Evolutionary conservation across 2,329 filamentous ascomycete species (phyloP), one percentile per base, ranked within the genome.

Genomic region (Nemania abortiva): DNA sequence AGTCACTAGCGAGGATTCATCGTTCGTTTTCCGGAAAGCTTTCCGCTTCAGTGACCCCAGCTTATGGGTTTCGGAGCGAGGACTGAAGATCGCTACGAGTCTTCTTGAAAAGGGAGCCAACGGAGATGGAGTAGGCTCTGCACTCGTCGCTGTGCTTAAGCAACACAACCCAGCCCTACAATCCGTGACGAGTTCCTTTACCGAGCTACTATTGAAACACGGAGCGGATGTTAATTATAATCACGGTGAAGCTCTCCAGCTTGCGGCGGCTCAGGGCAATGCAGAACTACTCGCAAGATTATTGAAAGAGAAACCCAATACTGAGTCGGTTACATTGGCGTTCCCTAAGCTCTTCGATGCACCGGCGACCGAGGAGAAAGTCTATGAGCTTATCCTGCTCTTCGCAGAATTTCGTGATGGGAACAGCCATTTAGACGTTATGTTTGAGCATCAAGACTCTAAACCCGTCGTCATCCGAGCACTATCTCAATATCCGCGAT

Each of bases 321-420:
- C 84, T 1, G 81, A 83, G 53, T 82, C 87, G 0, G 77, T 91
- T 1, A 84, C 84, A 0, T 78, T 83, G 66, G 87, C 87, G 0
- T 87, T 91, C 62, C 85, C 87, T 22, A 84, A 82, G 39, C 84
- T 91, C 1, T 87, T 91, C 57, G 84, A 85, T 54, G 83, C 83
- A 0, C 80, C 82, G 0, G 75, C 86, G 0, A 75, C 83, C 2
- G 86, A 90, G 66, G 84, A 87, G 0, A 81, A 84, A 1, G 81
- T 83, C 1, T 74, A 89, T 42, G 81, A 84, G 2, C 79, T 89
- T 4, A 84, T 89, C 47, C 79, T 80, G 2, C 75, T 88, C 9
- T 89, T 90, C 63, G 79, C 83, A 0, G 84, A 86, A 27, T 83
- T 87, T 64, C 78, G 82, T 6, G 80, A 85, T 1, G 85, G 81